phyloP scores from a whole-genome alignment of 176 grass and related monocot species.

The Thalia dealbata region DNA sequence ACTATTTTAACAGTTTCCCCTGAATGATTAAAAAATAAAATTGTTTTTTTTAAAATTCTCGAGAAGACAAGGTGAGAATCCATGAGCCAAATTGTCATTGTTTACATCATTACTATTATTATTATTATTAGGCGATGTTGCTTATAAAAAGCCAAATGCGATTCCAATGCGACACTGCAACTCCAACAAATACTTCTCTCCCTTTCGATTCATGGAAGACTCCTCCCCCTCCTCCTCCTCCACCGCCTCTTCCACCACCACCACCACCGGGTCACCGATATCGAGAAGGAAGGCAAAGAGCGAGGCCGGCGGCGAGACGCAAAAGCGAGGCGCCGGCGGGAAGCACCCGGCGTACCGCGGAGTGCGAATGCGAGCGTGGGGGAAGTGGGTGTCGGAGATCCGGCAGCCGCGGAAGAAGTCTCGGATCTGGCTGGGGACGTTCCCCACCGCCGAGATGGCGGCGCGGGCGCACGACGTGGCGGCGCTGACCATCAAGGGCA shows the following conservation, averaged over 20 bases:
- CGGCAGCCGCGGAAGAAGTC: slow-evolving; percentile 12
- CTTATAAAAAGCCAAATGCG: background rate
- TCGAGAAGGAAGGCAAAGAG: background rate
- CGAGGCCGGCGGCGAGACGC: background rate
- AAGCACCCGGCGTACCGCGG: background rate
- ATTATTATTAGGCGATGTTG: too few relatives aligned
- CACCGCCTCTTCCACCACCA: too few relatives aligned
- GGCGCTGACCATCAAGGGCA: background rate
- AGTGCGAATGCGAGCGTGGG: background rate
- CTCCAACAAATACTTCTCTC: background rate
- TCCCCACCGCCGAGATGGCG: slow-evolving; percentile 3
- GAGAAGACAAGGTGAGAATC: too few relatives aligned
- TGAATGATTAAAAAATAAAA: too few relatives aligned
- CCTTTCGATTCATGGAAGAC: background rate
- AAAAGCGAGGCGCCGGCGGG: background rate
- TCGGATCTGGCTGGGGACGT: slow-evolving; percentile 4
- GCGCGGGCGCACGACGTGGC: slow-evolving; percentile 4
- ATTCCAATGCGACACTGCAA: background rate
- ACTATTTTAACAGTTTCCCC: too few relatives aligned
- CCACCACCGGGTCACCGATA: background rate
- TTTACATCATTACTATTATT: too few relatives aligned
- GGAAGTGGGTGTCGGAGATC: slow-evolving; percentile 12
- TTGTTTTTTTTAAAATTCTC: too few relatives aligned
- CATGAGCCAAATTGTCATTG: too few relatives aligned
- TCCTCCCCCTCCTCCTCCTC: too few relatives aligned